Percentiles rank a stretch among this genome's conserved stretches.
phyloP scores from a whole-genome alignment of 257 asterid genomes.

The Rubia yunnanensis region DNA sequence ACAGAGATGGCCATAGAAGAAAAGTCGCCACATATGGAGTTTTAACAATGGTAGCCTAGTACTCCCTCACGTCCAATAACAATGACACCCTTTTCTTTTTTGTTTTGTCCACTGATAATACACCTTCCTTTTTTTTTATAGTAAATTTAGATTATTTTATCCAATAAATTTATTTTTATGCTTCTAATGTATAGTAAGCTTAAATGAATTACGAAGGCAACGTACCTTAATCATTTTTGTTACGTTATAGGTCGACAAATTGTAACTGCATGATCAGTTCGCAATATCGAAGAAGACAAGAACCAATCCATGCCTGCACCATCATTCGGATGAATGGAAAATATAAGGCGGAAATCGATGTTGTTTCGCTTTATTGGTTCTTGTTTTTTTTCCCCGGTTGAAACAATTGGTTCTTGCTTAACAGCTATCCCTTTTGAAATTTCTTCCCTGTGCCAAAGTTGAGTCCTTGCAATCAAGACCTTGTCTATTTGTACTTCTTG shows the following conservation, averaged over 20 bases:
- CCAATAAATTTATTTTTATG: too few relatives aligned
- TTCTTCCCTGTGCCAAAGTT: background rate
- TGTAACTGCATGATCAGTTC: background rate
- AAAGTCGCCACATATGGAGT: too few relatives aligned
- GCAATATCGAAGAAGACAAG: conserved; percentile 7
- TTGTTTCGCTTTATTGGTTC: conserved; percentile 2
- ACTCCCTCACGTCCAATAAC: too few relatives aligned
- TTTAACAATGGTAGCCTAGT: too few relatives aligned
- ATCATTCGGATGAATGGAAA: background rate
- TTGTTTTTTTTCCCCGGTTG: background rate
- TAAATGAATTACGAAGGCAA: background rate
- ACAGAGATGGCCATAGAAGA: too few relatives aligned
- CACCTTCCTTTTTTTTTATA: too few relatives aligned
- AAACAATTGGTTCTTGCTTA: background rate
- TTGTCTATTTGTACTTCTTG: too few relatives aligned
- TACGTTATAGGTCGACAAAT: conserved; percentile 1
- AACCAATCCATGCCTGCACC: conserved; percentile 6
- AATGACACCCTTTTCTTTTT: too few relatives aligned
- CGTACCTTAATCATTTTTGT: background rate
- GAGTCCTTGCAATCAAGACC: background rate
- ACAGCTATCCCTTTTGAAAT: background rate
- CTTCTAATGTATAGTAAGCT: too few relatives aligned
- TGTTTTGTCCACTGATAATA: too few relatives aligned
- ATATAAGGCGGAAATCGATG: background rate
- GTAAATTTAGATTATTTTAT: too few relatives aligned